phyloP scores from a whole-genome alignment of 2,329 filamentous ascomycete species.

The Sporothrix inflata region DNA sequence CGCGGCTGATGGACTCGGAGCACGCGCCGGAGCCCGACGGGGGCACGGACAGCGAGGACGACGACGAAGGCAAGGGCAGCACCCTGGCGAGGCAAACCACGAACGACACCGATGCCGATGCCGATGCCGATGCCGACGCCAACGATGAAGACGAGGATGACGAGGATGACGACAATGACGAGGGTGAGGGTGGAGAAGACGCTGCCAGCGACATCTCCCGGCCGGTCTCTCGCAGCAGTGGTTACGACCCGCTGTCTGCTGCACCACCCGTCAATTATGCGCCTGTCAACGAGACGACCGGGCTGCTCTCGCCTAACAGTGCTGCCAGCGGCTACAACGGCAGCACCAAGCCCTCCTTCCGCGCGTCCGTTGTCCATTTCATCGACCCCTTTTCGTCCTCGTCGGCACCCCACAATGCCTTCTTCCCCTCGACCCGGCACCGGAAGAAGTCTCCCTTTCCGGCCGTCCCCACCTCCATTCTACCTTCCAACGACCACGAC shows the following conservation, averaged over 20 bases:
- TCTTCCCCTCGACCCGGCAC: conserved; percentile 40
- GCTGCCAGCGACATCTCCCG: not conserved
- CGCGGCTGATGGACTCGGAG: conserved; percentile 57
- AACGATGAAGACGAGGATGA: conserved; percentile 1
- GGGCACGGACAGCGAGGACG: conserved; percentile 36
- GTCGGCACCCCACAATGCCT: conserved; percentile 35
- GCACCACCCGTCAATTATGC: not conserved
- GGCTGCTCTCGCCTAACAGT: conserved; percentile 46
- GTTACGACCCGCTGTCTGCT: conserved; percentile 27
- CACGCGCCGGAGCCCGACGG: conserved; percentile 42
- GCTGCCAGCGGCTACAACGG: not conserved
- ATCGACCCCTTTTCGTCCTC: conserved; percentile 32
- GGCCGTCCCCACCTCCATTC: not conserved
- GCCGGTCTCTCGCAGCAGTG: conserved; percentile 12
- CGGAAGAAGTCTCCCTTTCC: not conserved
- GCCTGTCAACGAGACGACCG: conserved; percentile 51
- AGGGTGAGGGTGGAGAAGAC: not conserved
- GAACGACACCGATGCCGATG: not conserved
- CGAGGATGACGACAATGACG: not conserved
- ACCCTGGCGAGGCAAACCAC: not conserved
- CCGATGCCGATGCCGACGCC: conserved; percentile 24
- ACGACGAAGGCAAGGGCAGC: not conserved
- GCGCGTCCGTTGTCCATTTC: conserved; percentile 27
- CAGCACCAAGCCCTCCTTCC: not conserved
- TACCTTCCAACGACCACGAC: not conserved